Conservation (phyloP, 768 basidiomycete species). For the Tricholoma hemisulphureum region DNA sequence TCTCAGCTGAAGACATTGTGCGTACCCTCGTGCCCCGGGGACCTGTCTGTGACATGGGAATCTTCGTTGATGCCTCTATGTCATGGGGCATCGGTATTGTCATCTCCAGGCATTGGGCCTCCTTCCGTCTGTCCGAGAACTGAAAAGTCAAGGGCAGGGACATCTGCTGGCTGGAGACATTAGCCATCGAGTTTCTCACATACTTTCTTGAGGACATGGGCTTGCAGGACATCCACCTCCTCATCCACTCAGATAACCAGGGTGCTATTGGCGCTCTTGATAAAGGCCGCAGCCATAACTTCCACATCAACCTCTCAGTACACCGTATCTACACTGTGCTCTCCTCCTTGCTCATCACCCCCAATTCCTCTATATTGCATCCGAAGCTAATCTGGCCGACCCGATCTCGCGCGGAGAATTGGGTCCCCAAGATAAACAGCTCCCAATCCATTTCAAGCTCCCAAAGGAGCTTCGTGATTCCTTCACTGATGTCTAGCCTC, state of each 20-base stretch:
- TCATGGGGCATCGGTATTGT: slow-evolving; percentile 1
- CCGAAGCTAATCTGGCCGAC: slow-evolving; percentile 22
- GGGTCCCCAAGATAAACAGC: neutral
- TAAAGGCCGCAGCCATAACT: slow-evolving; percentile 31
- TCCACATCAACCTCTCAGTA: slow-evolving; percentile 27
- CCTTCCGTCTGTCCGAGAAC: slow-evolving; percentile 10
- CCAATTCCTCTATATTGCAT: slow-evolving; percentile 15
- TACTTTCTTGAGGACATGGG: slow-evolving; percentile 10
- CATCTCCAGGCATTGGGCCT: slow-evolving; percentile 18
- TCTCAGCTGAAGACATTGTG: neutral
- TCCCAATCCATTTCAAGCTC: neutral
- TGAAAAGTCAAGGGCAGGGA: slow-evolving; percentile 18
- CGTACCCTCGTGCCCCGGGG: neutral
- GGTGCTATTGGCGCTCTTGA: slow-evolving; percentile 33
- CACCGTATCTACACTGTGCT: slow-evolving; percentile 11
- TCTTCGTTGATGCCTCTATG: slow-evolving; percentile 3
- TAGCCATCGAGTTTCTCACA: slow-evolving; percentile 23
- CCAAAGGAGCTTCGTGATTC: neutral
- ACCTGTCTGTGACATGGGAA: neutral
- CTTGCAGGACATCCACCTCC: slow-evolving; percentile 14
- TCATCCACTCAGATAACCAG: slow-evolving; percentile 35
- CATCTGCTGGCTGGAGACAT: slow-evolving; percentile 26
- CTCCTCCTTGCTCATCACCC: slow-evolving; percentile 7
- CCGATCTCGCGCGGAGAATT: neutral
- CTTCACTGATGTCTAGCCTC: neutral